Evolutionary conservation across 208 protist species (phyloP), one percentile per base, ranked within the genome.

Genomic region (Plasmodiophora brassicae): DNA sequence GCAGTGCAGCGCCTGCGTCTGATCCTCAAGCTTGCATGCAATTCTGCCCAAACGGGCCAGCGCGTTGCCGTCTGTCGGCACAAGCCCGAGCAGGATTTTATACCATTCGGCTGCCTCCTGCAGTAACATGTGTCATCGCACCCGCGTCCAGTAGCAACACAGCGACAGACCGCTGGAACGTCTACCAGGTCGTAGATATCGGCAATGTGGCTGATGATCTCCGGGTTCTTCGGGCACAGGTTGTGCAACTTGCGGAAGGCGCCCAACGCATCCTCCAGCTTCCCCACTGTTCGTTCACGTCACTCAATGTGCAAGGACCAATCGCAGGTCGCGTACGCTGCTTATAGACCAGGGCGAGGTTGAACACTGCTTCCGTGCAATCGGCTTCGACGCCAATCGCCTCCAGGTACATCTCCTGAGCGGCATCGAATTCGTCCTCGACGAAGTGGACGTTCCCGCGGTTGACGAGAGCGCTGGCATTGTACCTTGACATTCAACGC

Each of bases 331-430:
- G 35, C 22, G n/a, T 35, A 53, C 83, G 92, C 71, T 93, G 91
- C 90, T 97, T 98, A 5, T 94, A 94, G 20, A 95, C 93, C 46
- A 98, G 90, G 39, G 89, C 97, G 32, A 98, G 91, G 89, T 99
- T 99, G 93, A 97, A 98, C 57, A 98, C 94, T 20, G 97, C 97
- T 93, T 99, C 97, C 57, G 97, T 92, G 89, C 97, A 98, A 90
- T 98, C 96, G 0, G 96, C 94, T 88, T 99, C 97, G 54, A 97
- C 94, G 22, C 93, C 90, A n/a, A 98, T 95, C 14, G 97, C 96
- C 46, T 88, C 85, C 39, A 88, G 53, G n/a, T 88, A 90, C 32
- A 91, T 60, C 89, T 97, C 94, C 84, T 94, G 93, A 20, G 96
- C 96, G 91, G 94, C 92, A 60, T 97, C 96, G 86, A 94, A 94